phyloP scores from a whole-genome alignment of 495 filamentous ascomycete species.

The Pseudevernia furfuracea region DNA sequence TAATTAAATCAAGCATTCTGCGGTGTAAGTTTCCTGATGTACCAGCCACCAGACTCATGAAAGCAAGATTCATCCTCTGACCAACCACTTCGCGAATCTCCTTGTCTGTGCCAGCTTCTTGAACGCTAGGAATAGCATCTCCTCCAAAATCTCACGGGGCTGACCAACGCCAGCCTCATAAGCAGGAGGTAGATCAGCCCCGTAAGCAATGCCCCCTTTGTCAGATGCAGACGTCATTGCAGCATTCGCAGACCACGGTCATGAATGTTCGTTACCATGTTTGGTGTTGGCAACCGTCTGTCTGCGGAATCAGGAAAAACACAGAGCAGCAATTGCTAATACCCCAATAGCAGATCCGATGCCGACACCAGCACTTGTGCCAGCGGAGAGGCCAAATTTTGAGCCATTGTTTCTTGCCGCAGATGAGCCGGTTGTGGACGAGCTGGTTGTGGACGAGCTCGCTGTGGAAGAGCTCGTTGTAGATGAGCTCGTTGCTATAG shows the following conservation, averaged over 20 bases:
- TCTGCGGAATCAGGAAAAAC: not conserved
- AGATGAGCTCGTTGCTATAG: not conserved
- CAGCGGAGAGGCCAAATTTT: not conserved
- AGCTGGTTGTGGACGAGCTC: not conserved
- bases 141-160: not conserved
- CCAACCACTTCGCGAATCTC: not conserved
- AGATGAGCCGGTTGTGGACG: not conserved
- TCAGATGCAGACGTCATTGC: not conserved
- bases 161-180: not conserved
- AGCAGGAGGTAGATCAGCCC: not conserved
- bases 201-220: not conserved
- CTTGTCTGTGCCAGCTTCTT: constrained; percentile 1
- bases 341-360: not conserved
- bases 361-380: constrained; percentile 7
- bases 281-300: not conserved
- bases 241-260: not conserved
- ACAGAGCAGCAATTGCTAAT: constrained; percentile 7
- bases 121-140: not conserved
- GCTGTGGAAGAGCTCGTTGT: not conserved
- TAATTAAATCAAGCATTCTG: too few relatives aligned
- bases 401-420: not conserved
- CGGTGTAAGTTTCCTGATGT: not conserved
- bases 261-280: not conserved
- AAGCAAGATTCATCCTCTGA: not conserved
- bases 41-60: not conserved